Conservation (phyloP, 2,329 filamentous ascomycete species). For the Colletotrichum orbiculare region DNA sequence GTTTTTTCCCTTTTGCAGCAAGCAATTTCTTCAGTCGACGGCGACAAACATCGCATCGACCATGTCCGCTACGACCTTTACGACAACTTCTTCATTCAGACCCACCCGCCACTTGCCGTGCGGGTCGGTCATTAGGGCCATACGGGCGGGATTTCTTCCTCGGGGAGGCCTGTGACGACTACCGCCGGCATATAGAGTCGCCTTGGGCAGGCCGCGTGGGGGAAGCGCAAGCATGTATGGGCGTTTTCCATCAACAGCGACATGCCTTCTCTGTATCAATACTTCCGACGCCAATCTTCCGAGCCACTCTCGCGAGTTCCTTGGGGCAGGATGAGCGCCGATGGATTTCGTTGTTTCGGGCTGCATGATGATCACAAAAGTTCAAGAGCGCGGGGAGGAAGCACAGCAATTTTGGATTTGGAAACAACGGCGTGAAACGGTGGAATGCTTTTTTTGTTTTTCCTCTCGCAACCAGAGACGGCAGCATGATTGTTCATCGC, state of each 20-base stretch:
- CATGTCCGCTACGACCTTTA: slow-evolving; percentile 47
- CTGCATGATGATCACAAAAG: slow-evolving; percentile 47
- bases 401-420: slow-evolving; percentile 33
- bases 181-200: slow-evolving; percentile 40
- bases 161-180: slow-evolving; percentile 18
- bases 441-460: slow-evolving; percentile 26
- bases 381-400: slow-evolving; percentile 40
- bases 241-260: slow-evolving; percentile 50
- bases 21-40: slow-evolving; percentile 27
- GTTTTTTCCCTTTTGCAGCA: slow-evolving; percentile 33
- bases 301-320: slow-evolving; percentile 39
- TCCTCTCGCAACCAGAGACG: slow-evolving; percentile 42
- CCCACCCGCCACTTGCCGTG: slow-evolving; percentile 39
- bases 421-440: slow-evolving; percentile 43
- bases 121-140: slow-evolving; percentile 46
- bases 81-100: slow-evolving; percentile 38
- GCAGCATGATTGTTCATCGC: slow-evolving; percentile 42
- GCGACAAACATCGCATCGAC: slow-evolving; percentile 36
- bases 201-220: slow-evolving; percentile 51
- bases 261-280: slow-evolving; percentile 58
- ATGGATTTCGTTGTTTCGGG: slow-evolving; percentile 35
- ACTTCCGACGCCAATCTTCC: slow-evolving; percentile 48
- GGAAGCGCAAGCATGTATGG: slow-evolving; percentile 52
- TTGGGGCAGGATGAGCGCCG: slow-evolving; percentile 23
- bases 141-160: slow-evolving; percentile 12